phyloP scores from a whole-genome alignment of 1,284 basidiomycete species.

The Rhodotorula glutinis region DNA sequence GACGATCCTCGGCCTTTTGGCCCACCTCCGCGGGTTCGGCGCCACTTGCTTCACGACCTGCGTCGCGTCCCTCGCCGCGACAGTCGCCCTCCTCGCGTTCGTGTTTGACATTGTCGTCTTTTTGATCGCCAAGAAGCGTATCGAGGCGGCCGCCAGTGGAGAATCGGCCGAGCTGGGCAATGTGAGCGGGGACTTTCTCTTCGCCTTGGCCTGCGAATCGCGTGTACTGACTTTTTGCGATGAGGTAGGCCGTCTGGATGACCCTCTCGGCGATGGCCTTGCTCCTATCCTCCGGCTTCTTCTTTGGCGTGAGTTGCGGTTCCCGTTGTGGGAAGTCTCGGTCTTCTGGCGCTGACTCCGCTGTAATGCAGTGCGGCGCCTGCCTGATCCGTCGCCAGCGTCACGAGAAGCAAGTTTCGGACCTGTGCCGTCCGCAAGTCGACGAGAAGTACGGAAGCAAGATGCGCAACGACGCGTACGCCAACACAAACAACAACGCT shows the following conservation, averaged over 20 bases:
- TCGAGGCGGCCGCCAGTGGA: slow-evolving; percentile 30
- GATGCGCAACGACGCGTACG: slow-evolving; percentile 28
- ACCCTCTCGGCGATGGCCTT: slow-evolving; percentile 40
- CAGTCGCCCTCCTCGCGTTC: slow-evolving; percentile 41
- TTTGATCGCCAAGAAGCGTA: slow-evolving; percentile 41
- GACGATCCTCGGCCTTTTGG: slow-evolving; percentile 36
- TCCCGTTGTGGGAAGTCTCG: too few species aligned
- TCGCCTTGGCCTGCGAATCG: neutral
- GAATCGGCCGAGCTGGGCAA: slow-evolving; percentile 37
- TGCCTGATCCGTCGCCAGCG: slow-evolving; percentile 31
- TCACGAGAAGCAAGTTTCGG: slow-evolving; percentile 20
- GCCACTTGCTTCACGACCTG: slow-evolving; percentile 40
- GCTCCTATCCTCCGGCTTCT: slow-evolving; percentile 37
- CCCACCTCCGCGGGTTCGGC: slow-evolving; percentile 34
- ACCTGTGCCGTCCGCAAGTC: slow-evolving; percentile 16
- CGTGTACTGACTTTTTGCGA: neutral
- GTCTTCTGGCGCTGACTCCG: too few species aligned
- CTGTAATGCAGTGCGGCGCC: slow-evolving; percentile 23
- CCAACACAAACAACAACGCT: slow-evolving; percentile 7
- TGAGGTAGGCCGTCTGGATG: slow-evolving; percentile 39
- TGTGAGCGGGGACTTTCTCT: too few species aligned
- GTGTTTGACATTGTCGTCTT: slow-evolving; percentile 43
- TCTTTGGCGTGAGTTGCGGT: slow-evolving; percentile 36
- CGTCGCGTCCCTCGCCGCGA: slow-evolving; percentile 40
- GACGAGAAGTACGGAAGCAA: slow-evolving; percentile 24